phyloP scores from a whole-genome alignment of 441 rosid genomes.

The Viola pubescens region DNA sequence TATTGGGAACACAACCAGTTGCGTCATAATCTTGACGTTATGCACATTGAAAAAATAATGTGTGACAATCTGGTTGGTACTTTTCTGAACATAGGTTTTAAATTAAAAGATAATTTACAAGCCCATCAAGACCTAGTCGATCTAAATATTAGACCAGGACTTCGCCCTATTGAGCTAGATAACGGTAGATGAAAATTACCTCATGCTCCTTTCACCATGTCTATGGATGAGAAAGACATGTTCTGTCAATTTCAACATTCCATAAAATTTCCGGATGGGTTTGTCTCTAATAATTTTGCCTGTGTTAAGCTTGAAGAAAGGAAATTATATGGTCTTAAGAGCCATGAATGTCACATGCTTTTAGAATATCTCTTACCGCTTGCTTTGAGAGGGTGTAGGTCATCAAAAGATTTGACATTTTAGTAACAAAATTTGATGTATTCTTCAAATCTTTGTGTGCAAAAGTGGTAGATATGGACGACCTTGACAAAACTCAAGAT shows the following conservation, averaged over 20 bases:
- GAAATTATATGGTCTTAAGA: neutral
- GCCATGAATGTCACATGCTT: slow-evolving; percentile 14
- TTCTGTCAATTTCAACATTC: neutral
- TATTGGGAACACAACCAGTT: neutral
- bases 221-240: neutral
- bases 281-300: neutral
- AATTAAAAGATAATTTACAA: slow-evolving; percentile 11
- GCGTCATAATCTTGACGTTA: slow-evolving; percentile 12
- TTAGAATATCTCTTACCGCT: too few relatives aligned
- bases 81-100: neutral
- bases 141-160: neutral
- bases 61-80: slow-evolving; percentile 12
- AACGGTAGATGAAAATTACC: neutral
- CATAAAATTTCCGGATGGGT: slow-evolving; percentile 4
- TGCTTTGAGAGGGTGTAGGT: too few relatives aligned
- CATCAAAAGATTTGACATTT: too few relatives aligned
- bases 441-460: too few relatives aligned
- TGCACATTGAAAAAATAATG: slow-evolving; percentile 16
- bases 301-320: neutral
- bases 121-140: neutral
- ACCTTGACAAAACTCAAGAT: too few relatives aligned
- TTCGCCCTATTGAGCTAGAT: too few relatives aligned
- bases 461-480: too few relatives aligned
- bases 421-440: too few relatives aligned
- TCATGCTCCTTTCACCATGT: neutral